phyloP scores from a whole-genome alignment of 805 yeast species.

The Barnettozyma botsteinii region DNA sequence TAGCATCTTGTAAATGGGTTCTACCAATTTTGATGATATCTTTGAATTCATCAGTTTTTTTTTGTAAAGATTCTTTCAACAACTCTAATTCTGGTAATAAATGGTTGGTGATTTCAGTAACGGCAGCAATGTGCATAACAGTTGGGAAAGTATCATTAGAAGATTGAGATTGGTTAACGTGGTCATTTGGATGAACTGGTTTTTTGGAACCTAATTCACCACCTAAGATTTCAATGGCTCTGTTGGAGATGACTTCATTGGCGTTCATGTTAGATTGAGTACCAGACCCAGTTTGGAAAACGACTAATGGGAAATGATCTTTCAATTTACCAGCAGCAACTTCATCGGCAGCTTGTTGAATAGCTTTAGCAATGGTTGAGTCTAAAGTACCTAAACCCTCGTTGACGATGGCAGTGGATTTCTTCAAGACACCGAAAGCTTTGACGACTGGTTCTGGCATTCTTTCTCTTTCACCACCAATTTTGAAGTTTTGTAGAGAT shows the following conservation, averaged over 20 bases:
- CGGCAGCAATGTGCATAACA: constrained; percentile 99
- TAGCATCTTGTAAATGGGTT: constrained; percentile 98
- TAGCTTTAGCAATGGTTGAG: constrained; percentile 76
- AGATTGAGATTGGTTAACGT: constrained; percentile 97
- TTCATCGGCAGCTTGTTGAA: constrained; percentile 92
- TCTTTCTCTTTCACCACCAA: constrained; percentile 86
- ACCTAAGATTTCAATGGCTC: constrained; percentile 94
- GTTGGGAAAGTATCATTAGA: constrained; percentile 99
- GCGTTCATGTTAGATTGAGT: constrained; percentile 99
- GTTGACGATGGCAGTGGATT: constrained; percentile 92
- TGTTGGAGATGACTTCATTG: constrained; percentile 95
- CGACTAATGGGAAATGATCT: constrained; percentile 96
- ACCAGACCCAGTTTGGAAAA: constrained; percentile 98
- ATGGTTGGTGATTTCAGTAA: constrained; percentile 69
- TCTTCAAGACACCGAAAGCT: constrained; percentile 91
- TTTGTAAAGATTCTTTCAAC: constrained; percentile 72
- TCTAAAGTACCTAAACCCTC: constrained; percentile 75
- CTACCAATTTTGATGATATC: constrained; percentile 97
- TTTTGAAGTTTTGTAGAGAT: constrained; percentile 88
- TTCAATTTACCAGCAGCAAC: constrained; percentile 86
- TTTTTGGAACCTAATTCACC: constrained; percentile 87
- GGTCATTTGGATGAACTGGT: constrained; percentile 98
- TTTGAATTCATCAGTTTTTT: constrained; percentile 76
- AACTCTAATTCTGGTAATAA: constrained; percentile 76
- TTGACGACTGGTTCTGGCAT: constrained; percentile 88